Percentiles rank a stretch among this genome's conserved stretches.
Conservation (phyloP, 495 filamentous ascomycete genomes). For the Talaromyces trachyspermus region DNA sequence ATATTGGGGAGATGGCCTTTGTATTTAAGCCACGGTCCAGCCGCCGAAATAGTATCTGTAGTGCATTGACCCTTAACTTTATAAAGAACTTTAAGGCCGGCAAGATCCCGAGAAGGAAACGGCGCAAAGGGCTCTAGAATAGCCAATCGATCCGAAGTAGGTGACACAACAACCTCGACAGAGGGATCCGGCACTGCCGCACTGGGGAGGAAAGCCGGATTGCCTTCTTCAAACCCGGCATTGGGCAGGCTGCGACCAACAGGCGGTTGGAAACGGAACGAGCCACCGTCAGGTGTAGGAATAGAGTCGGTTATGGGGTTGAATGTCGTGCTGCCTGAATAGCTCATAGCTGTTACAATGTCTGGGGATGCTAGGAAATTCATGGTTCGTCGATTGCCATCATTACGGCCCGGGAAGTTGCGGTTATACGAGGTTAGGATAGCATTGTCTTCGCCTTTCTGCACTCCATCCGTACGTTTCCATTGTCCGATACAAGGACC, state of each 20-base stretch:
- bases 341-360: conserved; percentile 91
- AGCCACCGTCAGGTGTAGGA: conserved; percentile 67
- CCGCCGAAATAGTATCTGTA: conserved; percentile 96
- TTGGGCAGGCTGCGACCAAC: conserved; percentile 68
- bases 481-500: conserved; percentile 95
- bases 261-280: conserved; percentile 83
- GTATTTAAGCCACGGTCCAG: conserved; percentile 97
- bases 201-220: conserved; percentile 65
- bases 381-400: conserved; percentile 93
- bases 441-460: conserved; percentile 83
- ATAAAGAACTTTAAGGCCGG: conserved; percentile 71
- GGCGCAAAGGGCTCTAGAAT: conserved; percentile 83
- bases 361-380: conserved; percentile 97
- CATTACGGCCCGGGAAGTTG: conserved; percentile 95
- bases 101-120: conserved; percentile 71
- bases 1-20: conserved; percentile 99
- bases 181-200: conserved; percentile 59
- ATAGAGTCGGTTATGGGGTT: conserved; percentile 89
- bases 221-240: conserved; percentile 72
- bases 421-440: conserved; percentile 98
- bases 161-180: conserved; percentile 65
- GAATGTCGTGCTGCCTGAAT: conserved; percentile 87
- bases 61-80: conserved; percentile 97
- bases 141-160: conserved; percentile 80
- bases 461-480: conserved; percentile 78